A percentile compares a stretch with the other conserved stretches of the same genome.
These are phyloP conservation scores for Pugionium cornutum DNA, from an alignment of 345 rosid species.

Conservation along the genomic window DNA sequence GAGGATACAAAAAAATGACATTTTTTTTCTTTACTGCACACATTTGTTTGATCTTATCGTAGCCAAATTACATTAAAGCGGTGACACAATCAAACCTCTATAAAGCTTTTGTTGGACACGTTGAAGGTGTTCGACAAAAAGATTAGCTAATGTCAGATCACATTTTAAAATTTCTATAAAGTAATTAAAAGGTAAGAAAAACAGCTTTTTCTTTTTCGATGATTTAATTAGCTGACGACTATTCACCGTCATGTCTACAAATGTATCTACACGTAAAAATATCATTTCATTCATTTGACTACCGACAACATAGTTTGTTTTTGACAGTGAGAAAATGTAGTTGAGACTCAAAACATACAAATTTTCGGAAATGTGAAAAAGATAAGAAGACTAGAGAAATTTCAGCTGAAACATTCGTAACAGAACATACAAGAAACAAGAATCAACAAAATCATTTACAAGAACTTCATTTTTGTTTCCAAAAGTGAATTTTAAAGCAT, in stretches of 20 bases:
- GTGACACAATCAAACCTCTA: background rate
- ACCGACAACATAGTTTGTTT: too few species aligned
- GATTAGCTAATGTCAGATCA: constrained; percentile 2
- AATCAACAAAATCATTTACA: too few species aligned
- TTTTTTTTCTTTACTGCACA: too few species aligned
- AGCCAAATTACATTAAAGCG: background rate
- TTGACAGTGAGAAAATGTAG: too few species aligned
- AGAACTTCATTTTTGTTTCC: constrained; percentile 8
- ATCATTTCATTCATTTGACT: too few species aligned
- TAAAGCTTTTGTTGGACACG: background rate
- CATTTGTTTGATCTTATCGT: background rate
- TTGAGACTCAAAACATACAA: too few species aligned
- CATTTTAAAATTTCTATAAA: background rate
- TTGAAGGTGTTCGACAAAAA: background rate
- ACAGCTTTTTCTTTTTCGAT: background rate
- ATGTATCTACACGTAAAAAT: background rate
- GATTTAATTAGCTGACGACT: too few species aligned
- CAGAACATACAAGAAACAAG: background rate
- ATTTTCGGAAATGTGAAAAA: too few species aligned
- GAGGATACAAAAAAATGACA: too few species aligned
- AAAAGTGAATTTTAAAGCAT: constrained; percentile 31
- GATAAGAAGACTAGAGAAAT: too few species aligned
- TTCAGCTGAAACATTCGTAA: background rate
- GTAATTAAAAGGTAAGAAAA: background rate
- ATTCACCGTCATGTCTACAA: background rate